Evolutionary conservation across 768 basidiomycete species (phyloP).

Genomic region (Scleroderma citrinum): DNA sequence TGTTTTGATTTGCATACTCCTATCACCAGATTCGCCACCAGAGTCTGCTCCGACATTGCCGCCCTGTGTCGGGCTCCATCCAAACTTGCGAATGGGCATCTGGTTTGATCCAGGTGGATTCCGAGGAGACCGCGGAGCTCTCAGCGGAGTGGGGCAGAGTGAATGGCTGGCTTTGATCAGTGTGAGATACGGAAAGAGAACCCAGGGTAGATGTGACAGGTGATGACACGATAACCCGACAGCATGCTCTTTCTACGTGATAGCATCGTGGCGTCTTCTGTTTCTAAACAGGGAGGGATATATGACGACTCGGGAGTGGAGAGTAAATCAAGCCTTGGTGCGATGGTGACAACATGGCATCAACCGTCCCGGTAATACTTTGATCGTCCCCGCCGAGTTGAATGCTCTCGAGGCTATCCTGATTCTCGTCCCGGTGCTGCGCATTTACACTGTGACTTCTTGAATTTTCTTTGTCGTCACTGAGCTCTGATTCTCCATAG

Average conservation of each 20-base stretch:
- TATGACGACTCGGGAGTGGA: slow-evolving; percentile 33
- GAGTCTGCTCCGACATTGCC: slow-evolving; percentile 33
- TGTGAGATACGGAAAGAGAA: slow-evolving; percentile 27
- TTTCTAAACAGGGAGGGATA: slow-evolving; percentile 41
- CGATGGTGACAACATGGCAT: slow-evolving; percentile 50
- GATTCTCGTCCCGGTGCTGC: slow-evolving; percentile 6
- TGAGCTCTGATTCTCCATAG: slow-evolving; percentile 15
- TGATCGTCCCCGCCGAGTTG: slow-evolving; percentile 38
- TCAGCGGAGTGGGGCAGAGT: slow-evolving; percentile 17
- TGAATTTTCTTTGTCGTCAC: slow-evolving; percentile 12
- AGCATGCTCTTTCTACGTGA: slow-evolving; percentile 48
- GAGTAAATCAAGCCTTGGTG: slow-evolving; percentile 21
- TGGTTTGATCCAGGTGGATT: slow-evolving; percentile 19
- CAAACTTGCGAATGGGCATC: slow-evolving; percentile 12
- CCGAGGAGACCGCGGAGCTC: slow-evolving; percentile 19
- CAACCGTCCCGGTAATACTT: slow-evolving; percentile 66
- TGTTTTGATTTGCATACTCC: slow-evolving; percentile 26
- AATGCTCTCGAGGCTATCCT: slow-evolving; percentile 35
- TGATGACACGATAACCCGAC: slow-evolving; percentile 26
- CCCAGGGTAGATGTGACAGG: slow-evolving; percentile 30
- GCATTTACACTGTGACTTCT: slow-evolving; percentile 3
- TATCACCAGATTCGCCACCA: slow-evolving; percentile 27
- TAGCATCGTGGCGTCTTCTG: slow-evolving; percentile 57
- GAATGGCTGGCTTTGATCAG: slow-evolving; percentile 12
- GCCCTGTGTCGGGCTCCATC: slow-evolving; percentile 27